These are phyloP conservation scores for Apiospora kogelbergensis DNA, from an alignment of 2,329 filamentous ascomycete genomes.

Conservation along the genomic window DNA sequence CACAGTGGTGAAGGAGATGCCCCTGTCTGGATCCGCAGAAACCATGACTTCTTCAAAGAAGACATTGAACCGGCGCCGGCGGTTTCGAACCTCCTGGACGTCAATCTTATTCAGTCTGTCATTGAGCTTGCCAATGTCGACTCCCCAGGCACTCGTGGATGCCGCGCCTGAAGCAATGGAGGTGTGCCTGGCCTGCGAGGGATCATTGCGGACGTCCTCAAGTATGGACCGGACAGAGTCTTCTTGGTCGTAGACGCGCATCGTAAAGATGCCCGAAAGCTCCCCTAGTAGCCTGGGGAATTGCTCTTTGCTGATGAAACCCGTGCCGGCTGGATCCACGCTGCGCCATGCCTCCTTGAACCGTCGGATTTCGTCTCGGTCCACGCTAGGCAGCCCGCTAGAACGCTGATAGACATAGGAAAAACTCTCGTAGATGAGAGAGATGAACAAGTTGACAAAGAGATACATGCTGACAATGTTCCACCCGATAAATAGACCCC, in stretches of 20 bases:
- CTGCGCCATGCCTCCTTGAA: constrained; percentile 99
- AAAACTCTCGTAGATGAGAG: constrained; percentile 98
- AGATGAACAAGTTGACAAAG: constrained; percentile 97
- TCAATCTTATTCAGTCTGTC: constrained; percentile 72
- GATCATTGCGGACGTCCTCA: constrained; percentile 72
- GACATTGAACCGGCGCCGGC: constrained; percentile 80
- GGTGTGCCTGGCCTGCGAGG: constrained; percentile 51
- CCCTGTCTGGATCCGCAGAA: constrained; percentile 83
- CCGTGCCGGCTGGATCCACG: constrained; percentile 86
- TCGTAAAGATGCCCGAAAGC: constrained; percentile 92
- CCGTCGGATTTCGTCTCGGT: constrained; percentile 87
- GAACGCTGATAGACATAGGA: constrained; percentile 98
- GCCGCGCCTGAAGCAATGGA: constrained; percentile 48
- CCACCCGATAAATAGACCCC: constrained; percentile 90
- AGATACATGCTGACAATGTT: constrained; percentile 99
- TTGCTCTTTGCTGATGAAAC: constrained; percentile 85
- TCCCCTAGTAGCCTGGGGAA: constrained; percentile 89
- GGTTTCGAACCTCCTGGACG: constrained; percentile 68
- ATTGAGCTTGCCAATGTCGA: constrained; percentile 78
- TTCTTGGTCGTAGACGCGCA: constrained; percentile 92
- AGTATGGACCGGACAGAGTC: constrained; percentile 85
- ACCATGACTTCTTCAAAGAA: constrained; percentile 98
- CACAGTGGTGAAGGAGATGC: constrained; percentile 88
- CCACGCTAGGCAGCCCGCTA: constrained; percentile 86
- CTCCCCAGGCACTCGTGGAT: constrained; percentile 45